Conservation (phyloP, 768 basidiomycete species). For the Phlebiopsis gigantea region DNA sequence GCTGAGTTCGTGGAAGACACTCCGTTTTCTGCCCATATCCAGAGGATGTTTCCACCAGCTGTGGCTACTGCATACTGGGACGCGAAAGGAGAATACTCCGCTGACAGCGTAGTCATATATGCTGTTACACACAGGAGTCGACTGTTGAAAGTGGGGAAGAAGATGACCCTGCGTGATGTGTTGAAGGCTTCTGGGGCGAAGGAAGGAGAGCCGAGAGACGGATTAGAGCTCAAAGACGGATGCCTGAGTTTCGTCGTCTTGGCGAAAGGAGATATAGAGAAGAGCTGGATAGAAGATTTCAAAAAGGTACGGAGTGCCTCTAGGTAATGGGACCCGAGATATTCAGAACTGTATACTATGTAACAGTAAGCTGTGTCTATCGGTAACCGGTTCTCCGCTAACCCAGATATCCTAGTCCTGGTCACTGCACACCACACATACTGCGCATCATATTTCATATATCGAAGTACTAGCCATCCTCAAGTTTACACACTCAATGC, state of each 20-base stretch:
- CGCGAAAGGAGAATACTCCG: conserved; percentile 55
- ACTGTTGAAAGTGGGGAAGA: conserved; percentile 87
- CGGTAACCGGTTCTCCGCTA: not conserved
- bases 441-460: too few relatives aligned
- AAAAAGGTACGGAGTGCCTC: conserved; percentile 36
- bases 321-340: not conserved
- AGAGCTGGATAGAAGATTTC: conserved; percentile 84
- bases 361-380: not conserved
- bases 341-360: not conserved
- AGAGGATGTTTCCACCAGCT: conserved; percentile 77
- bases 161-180: conserved; percentile 80
- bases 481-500: too few relatives aligned
- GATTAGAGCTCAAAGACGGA: conserved; percentile 79
- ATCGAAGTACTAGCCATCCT: too few relatives aligned
- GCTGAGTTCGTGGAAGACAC: conserved; percentile 81
- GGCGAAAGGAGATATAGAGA: conserved; percentile 71
- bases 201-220: conserved; percentile 60
- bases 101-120: conserved; percentile 69
- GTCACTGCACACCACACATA: too few relatives aligned
- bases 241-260: conserved; percentile 77
- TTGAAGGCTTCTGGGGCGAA: conserved; percentile 57
- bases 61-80: conserved; percentile 75
- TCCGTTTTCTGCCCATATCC: conserved; percentile 72
- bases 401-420: not conserved
- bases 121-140: conserved; percentile 73